Evolutionary conservation across 192 early-diverging fungal genomes (phyloP).

Genomic region (Rhizophagus sp.): DNA sequence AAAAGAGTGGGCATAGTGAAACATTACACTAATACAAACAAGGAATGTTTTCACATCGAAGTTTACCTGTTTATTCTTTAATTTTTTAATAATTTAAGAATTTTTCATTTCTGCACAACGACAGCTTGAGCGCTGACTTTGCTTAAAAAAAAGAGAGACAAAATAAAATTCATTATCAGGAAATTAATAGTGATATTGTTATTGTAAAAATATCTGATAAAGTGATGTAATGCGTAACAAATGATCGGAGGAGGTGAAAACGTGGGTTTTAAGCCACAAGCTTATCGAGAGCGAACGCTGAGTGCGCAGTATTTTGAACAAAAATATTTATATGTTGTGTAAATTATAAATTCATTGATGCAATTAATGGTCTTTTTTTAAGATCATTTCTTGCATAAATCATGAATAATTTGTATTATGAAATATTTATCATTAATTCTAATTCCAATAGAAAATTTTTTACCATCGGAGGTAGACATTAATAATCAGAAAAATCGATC

Average conservation of each 20-base stretch:
- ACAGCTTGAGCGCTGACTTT: too few species aligned
- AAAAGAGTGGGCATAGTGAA: neutral
- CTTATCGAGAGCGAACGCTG: neutral
- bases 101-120: neutral
- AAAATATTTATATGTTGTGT: neutral
- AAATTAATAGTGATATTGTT: too few species aligned
- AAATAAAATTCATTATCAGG: neutral
- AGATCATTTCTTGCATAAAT: neutral
- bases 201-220: neutral
- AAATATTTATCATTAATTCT: too few species aligned
- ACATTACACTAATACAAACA: constrained; percentile 17
- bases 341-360: neutral
- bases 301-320: neutral
- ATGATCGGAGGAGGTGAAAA: neutral
- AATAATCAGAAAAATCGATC: too few species aligned
- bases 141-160: neutral
- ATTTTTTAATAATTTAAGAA: neutral
- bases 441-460: too few species aligned
- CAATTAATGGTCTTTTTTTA: neutral
- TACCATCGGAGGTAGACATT: too few species aligned
- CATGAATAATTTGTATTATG: too few species aligned
- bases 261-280: neutral
- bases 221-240: too few species aligned
- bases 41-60: constrained; percentile 12
- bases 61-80: neutral